These are phyloP conservation scores for Trametes sanguinea DNA, from an alignment of 768 basidiomycete genomes.

Conservation along the genomic window DNA sequence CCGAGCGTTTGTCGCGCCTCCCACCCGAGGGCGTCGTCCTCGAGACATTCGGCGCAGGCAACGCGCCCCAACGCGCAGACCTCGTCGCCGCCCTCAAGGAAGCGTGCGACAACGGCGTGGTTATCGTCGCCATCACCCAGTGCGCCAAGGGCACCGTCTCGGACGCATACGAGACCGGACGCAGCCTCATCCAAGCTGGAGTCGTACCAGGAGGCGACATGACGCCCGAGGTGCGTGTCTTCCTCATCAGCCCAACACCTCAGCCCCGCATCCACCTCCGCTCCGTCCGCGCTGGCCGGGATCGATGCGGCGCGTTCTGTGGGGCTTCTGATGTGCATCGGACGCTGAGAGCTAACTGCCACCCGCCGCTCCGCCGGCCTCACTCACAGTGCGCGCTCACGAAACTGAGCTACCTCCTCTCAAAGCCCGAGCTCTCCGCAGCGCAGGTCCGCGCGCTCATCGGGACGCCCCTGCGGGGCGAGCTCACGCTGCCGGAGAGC, in stretches of 20 bases:
- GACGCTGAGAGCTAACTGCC: not conserved
- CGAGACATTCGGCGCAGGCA: constrained; percentile 92
- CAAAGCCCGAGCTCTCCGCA: constrained; percentile 74
- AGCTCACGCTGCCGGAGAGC: constrained; percentile 61
- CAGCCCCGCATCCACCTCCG: not conserved
- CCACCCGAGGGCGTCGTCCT: constrained; percentile 83
- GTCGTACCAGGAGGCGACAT: constrained; percentile 88
- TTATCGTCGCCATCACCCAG: constrained; percentile 91
- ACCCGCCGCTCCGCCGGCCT: too few relatives aligned
- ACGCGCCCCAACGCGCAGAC: constrained; percentile 82
- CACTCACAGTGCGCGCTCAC: constrained; percentile 75
- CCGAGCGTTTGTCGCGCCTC: constrained; percentile 72
- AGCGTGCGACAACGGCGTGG: constrained; percentile 79
- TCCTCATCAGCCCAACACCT: constrained; percentile 6
- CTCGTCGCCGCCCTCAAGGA: constrained; percentile 75
- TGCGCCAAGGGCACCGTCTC: constrained; percentile 87
- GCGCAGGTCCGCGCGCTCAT: constrained; percentile 75
- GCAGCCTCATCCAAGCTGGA: constrained; percentile 67
- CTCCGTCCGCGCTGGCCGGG: not conserved
- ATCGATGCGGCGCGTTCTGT: not conserved
- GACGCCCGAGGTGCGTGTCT: constrained; percentile 82
- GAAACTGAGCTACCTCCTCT: constrained; percentile 87
- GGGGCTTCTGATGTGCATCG: too few relatives aligned
- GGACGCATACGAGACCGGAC: constrained; percentile 79
- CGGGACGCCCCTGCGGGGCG: constrained; percentile 80